phyloP scores from a whole-genome alignment of 2,329 filamentous ascomycete genomes.

The Dendryphion nanum region DNA sequence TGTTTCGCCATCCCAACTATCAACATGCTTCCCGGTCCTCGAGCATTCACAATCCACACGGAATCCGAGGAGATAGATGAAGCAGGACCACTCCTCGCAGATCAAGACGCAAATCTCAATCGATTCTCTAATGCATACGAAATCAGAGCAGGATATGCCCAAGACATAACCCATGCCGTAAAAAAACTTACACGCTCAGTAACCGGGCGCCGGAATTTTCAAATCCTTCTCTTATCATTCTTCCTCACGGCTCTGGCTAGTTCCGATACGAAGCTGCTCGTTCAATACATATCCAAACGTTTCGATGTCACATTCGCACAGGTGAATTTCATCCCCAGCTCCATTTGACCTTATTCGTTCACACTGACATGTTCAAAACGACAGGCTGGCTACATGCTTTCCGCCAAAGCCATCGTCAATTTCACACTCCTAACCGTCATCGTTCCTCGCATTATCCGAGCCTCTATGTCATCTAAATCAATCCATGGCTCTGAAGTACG shows the following conservation, averaged over 20 bases:
- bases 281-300: conserved; percentile 40
- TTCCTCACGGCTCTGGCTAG: conserved; percentile 38
- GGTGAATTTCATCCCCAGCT: conserved; percentile 8
- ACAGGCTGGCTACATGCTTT: conserved; percentile 38
- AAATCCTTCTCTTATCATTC: conserved; percentile 31
- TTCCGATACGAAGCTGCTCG: conserved; percentile 38
- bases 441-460: conserved; percentile 33
- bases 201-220: conserved; percentile 31
- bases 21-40: conserved; percentile 15
- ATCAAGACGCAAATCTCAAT: conserved; percentile 7
- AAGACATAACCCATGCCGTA: conserved; percentile 14
- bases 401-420: conserved; percentile 38
- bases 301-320: conserved; percentile 39
- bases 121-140: conserved; percentile 26
- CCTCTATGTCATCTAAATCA: conserved; percentile 18
- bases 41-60: not conserved
- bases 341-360: not conserved
- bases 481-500: conserved; percentile 26
- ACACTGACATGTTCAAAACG: not conserved
- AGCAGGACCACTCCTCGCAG: conserved; percentile 20
- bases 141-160: conserved; percentile 11
- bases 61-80: conserved; percentile 7
- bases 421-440: conserved; percentile 32
- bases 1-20: conserved; percentile 25
- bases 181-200: conserved; percentile 18